A percentile compares a stretch with the other conserved stretches of the same genome.
Conservation (phyloP, 1,284 basidiomycete genomes). For the Cutaneotrichosporon cutaneum region DNA sequence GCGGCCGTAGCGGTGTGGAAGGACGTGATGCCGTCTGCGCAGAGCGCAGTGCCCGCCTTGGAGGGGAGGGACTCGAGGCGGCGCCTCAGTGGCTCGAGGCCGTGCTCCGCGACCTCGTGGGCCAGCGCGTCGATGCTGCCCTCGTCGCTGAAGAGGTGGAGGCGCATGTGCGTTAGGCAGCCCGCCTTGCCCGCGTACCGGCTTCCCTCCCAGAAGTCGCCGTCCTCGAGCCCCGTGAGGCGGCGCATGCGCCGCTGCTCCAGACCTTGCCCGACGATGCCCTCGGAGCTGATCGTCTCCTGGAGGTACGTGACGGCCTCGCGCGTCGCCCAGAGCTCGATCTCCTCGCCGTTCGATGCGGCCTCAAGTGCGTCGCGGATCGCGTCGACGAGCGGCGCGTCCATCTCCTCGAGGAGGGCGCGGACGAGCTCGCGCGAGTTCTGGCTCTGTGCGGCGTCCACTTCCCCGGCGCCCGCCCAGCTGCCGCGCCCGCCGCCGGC, state of each 20-base stretch:
- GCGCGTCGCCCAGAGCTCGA: conserved; percentile 73
- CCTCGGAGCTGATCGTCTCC: conserved; percentile 40
- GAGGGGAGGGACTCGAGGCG: background rate
- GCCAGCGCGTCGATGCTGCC: background rate
- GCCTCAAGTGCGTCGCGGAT: conserved; percentile 54
- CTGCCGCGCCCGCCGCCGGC: conserved; percentile 56
- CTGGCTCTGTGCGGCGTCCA: conserved; percentile 36
- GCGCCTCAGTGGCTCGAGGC: background rate
- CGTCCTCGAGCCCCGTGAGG: conserved; percentile 41
- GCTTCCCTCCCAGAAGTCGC: conserved; percentile 48
- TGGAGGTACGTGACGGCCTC: conserved; percentile 62
- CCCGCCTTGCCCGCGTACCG: conserved; percentile 42
- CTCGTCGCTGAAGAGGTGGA: conserved; percentile 36
- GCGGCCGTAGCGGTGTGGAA: conserved; percentile 35
- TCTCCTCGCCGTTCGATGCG: conserved; percentile 15
- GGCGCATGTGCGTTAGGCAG: conserved; percentile 30
- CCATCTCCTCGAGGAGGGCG: conserved; percentile 64
- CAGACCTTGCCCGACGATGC: conserved; percentile 38
- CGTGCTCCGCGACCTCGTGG: background rate
- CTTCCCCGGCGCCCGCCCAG: conserved; percentile 35
- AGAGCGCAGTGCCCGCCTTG: background rate
- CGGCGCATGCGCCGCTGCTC: conserved; percentile 46
- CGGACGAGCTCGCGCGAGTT: conserved; percentile 46
- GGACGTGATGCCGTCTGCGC: conserved; percentile 19
- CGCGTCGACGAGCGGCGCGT: conserved; percentile 63